Evolutionary conservation across 169 alveolate species (phyloP), one percentile per base, ranked within the genome.

Genomic region (Pseudocohnilembus persalinus): DNA sequence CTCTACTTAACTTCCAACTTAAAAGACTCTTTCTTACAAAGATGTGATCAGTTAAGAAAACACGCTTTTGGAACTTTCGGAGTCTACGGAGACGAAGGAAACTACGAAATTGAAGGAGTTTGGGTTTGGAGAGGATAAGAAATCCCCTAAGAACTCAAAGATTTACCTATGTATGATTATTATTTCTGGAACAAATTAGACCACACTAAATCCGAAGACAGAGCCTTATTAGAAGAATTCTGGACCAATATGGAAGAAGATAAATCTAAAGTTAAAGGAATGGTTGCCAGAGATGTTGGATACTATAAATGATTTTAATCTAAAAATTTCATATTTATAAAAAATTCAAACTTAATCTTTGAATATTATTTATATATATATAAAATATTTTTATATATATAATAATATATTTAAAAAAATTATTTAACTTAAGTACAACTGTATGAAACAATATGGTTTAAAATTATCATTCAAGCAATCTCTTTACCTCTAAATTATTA

Each of bases 111-210:
- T 74, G 96, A 91, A 88, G 99, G 99, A 27, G 99, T 98, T 16
- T 98, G 99, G 99, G 83, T 98, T 88, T 96, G 97, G 95, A 96
- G 98, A 93, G 99, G 99, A 63, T 88, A 81, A 6, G 99, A 95
- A 28, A 90, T 97, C 31, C 99, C 99, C 20, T 89, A 90, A 81
- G 94, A 92, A 89, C 92, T 98, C 98, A 90, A 92, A 81, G 99
- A 98, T 29, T 99, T 98, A 88, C 99, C 99, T 6, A 97, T 99
- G 6, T 99, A 93, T 90, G 99, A 98, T 88, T 98, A 96, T 93
- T 95, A 97, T 79, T 88, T 97, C 33, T 95, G 94, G 88, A 95
- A 82, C 35, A 93, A 96, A 85, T 94, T 98, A 30, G 98, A 97
- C 88, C 78, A 83, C 68, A 88, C 89, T 74, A 94, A 96, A 75